Base-by-base conservation (phyloP, 345 rosid species). In the Arabidopsis arenosa region DNA sequence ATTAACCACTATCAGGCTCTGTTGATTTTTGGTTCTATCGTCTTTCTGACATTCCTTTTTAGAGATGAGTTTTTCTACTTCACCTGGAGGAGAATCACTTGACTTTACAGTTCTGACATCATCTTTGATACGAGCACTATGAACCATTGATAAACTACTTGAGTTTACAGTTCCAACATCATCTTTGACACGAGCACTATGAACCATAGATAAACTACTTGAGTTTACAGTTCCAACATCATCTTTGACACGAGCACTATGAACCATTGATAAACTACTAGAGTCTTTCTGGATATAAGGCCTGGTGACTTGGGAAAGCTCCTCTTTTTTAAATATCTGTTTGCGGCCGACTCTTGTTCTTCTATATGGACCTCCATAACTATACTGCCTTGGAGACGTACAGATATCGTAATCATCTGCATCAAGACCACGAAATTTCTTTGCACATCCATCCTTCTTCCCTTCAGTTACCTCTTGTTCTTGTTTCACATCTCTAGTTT, bases 401-500 rank as follows among this genome's bases (percentile, higher is more conserved):
- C 83, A 80, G 39, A 79, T 80, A 47, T 73, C 56, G 15, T 80
- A 74, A 79, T 84, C 86, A 56, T 70, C 86, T 54, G 41, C 74
- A 69, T 73, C 63, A 69, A 84, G 73, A 72, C 75, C 82, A 28
- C 74, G 62, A 9, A 75, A 43, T 28, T 81, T 70, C 49, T 80
- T 45, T 15, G 66, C 80, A 75, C 40, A 60, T 32, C 59, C 74
- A 17, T 74, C 69, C 68, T 72, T 78, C 35, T 76, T 70, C 61
- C 76, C 75, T 35, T 72, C 70, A 5, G 69, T 44, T 39, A 78
- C 47, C 68, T 71, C 80, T 49, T 44, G 41, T 39, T 78, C 78
- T 44, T 36, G 51, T 68, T 83, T 83, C 73, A 59, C 73, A 79
- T 77, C 78, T 47, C 60, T 41, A 10, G 55, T 44, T 62, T 74